A percentile compares a stretch with the other conserved stretches of the same genome.
Conservation (phyloP, 169 alveolate species). For the Cryptosporidium meleagridis region DNA sequence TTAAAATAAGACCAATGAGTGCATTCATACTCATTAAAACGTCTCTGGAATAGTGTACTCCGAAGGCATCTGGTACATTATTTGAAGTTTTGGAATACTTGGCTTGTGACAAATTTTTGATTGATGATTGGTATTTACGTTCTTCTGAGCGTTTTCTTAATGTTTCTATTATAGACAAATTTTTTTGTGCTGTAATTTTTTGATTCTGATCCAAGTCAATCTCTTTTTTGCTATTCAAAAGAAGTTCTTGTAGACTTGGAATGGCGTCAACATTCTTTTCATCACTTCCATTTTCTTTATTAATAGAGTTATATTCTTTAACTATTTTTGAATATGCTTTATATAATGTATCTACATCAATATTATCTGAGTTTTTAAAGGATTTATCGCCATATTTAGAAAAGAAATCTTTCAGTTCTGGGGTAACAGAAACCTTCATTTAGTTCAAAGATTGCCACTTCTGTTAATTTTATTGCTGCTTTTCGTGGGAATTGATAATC, state of each 20-base stretch:
- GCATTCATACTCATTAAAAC: conserved; percentile 65
- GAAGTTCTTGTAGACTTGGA: conserved; percentile 64
- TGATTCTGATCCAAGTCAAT: not conserved
- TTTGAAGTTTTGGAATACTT: conserved; percentile 5
- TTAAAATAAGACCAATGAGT: conserved; percentile 61
- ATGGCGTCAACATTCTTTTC: not conserved
- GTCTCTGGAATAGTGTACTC: conserved; percentile 57
- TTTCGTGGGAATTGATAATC: not conserved
- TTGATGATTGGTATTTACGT: conserved; percentile 37
- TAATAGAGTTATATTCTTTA: not conserved
- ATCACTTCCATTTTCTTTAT: not conserved
- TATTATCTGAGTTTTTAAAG: conserved; percentile 13
- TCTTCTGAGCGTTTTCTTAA: conserved; percentile 70
- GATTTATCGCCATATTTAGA: conserved; percentile 12
- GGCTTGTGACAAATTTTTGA: conserved; percentile 53
- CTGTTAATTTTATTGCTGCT: not conserved
- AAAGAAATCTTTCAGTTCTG: conserved; percentile 43
- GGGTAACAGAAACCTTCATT: conserved; percentile 66
- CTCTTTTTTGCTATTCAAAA: conserved; percentile 44
- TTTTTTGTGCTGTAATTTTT: not conserved
- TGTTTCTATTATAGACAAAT: conserved; percentile 34
- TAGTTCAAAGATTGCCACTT: not conserved
- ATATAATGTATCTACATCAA: conserved; percentile 59
- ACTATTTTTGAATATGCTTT: conserved; percentile 35
- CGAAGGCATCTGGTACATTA: conserved; percentile 56